Evolutionary conservation across 495 filamentous ascomycete species (phyloP).

Genomic region (Aspergillus biplanus): DNA sequence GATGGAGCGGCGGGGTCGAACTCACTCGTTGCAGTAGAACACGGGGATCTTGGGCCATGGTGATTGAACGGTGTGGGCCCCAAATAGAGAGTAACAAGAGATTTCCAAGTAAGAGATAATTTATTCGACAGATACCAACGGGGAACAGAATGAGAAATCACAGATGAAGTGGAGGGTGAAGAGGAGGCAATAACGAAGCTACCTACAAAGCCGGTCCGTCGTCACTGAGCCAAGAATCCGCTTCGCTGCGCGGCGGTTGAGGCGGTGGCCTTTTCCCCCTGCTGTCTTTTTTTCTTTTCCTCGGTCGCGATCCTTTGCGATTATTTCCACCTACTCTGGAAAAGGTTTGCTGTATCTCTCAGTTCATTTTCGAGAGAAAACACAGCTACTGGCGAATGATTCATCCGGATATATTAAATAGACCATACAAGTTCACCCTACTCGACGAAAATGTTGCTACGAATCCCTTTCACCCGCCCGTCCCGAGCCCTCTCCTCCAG

Average conservation of each 20-base stretch:
- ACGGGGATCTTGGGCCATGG: conserved; percentile 57
- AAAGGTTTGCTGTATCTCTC: too few species aligned
- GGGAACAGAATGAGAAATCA: too few species aligned
- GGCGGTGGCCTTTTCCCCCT: conserved; percentile 5
- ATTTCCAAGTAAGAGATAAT: too few species aligned
- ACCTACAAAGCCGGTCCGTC: neutral
- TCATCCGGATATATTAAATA: neutral
- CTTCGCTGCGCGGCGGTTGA: neutral
- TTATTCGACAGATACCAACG: too few species aligned
- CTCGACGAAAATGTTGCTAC: conserved; percentile 20
- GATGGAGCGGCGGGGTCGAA: conserved; percentile 25
- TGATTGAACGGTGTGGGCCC: too few species aligned
- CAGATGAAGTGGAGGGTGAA: neutral
- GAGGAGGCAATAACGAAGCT: neutral
- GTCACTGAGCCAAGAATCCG: conserved; percentile 13
- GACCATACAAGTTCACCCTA: too few species aligned
- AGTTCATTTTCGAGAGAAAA: too few species aligned
- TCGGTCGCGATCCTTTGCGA: neutral
- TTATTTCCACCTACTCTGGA: neutral
- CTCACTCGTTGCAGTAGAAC: conserved; percentile 61
- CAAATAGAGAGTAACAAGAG: too few species aligned
- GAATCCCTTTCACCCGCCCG: conserved; percentile 24
- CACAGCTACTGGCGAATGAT: too few species aligned
- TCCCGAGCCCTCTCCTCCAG: conserved; percentile 18
- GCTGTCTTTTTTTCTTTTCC: conserved; percentile 8